These are phyloP conservation scores for Psilocybe mexicana DNA, from an alignment of 1,284 basidiomycete species.

Conservation along the genomic window DNA sequence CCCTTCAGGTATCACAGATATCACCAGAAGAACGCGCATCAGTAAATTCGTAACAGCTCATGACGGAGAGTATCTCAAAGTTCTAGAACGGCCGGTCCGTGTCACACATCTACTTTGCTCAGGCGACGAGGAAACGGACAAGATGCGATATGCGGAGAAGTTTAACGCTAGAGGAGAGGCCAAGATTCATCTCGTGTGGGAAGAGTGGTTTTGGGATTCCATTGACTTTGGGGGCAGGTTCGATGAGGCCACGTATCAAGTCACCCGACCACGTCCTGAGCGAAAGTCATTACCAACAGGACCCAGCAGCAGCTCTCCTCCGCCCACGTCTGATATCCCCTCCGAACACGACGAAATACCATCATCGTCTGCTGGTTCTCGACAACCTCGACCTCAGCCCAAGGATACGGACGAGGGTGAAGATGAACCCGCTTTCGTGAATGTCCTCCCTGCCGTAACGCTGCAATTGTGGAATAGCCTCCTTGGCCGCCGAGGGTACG, in stretches of 20 bases:
- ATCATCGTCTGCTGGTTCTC: conserved; percentile 20
- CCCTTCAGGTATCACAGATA: conserved; percentile 65
- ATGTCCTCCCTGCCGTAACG: conserved; percentile 57
- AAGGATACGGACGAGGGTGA: conserved; percentile 43
- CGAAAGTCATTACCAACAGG: conserved; percentile 37
- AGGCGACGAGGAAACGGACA: conserved; percentile 60
- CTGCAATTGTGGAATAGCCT: conserved; percentile 68
- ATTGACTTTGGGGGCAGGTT: conserved; percentile 63
- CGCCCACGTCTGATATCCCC: conserved; percentile 27
- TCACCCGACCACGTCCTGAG: conserved; percentile 58
- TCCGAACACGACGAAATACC: conserved; percentile 24
- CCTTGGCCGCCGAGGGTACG: conserved; percentile 63
- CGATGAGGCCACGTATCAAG: conserved; percentile 60
- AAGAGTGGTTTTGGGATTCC: conserved; percentile 87
- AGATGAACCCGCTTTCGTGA: conserved; percentile 55
- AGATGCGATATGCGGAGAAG: conserved; percentile 70
- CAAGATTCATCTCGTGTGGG: conserved; percentile 73
- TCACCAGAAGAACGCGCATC: conserved; percentile 54
- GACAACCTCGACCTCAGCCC: conserved; percentile 17
- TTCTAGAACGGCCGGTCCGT: conserved; percentile 64
- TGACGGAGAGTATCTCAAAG: conserved; percentile 60
- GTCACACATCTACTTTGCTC: conserved; percentile 71
- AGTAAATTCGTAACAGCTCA: conserved; percentile 51
- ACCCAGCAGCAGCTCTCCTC: conserved; percentile 23
- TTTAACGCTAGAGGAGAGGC: conserved; percentile 66